Evolutionary conservation across 345 rosid species (phyloP), one percentile per base, ranked within the genome.

Genomic region (Diplotaxis tenuifolia): DNA sequence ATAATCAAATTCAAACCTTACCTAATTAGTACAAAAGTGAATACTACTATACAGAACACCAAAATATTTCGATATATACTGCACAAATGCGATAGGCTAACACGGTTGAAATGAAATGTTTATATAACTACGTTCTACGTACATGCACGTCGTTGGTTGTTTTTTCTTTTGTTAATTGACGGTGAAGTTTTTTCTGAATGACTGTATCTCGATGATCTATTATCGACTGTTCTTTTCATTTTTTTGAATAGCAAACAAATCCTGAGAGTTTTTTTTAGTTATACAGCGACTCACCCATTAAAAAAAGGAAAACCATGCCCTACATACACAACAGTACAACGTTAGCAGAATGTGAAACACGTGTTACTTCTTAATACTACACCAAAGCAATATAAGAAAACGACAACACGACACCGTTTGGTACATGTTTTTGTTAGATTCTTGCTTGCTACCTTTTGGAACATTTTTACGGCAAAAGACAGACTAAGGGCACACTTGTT

Each of bases 301-400:
- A 40, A 18, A 1, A 47, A 47, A 6, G 8, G 23, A 18, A 9
- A 59, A 9, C 1, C 29, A 27, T 6, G 54, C 63, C 56, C 61
- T 15, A 71, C 54, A 52, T 8, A 14, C 49, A 42, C 28, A 63
- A 27, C 57, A 42, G 34, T 56, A 65, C 19, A 42, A 15, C 16
- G 60, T 18, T 27, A 29, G 59, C 52, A 45, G 47, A 53, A 14
- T 32, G 36, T 20, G 60, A 16, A 28, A 29, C 65, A 56, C 71
- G 77, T 56, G 70, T 38, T 65, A 18, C 25, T 32, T 55, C 15
- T n/a, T n/a, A n/a, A 25, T 19, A 12, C 54, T 38, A 27, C 70
- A 38, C 25, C 31, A 64, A 54, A 25, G 29, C 58, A 31, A 19
- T 7, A 23, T 21, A 9, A 19, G 36, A 20, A 71, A 45, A 47